Conservation (phyloP, 1,284 basidiomycete species). For the Tilletiaria anomala region DNA sequence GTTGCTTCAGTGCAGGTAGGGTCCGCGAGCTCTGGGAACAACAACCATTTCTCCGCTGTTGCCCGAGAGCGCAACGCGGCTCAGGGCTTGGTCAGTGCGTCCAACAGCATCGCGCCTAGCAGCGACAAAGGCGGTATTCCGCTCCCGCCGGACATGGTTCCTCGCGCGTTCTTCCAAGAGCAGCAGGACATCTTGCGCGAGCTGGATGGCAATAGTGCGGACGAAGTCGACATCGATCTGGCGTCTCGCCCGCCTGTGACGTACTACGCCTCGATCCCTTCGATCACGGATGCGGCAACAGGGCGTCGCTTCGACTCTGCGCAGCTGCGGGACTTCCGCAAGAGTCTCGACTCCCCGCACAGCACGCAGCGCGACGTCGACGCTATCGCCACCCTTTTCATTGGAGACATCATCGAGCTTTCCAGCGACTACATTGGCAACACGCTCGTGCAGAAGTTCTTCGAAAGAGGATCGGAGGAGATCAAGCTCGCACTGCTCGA, state of each 20-base stretch:
- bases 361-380: slow-evolving; percentile 79
- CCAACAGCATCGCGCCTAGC: slow-evolving; percentile 37
- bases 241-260: slow-evolving; percentile 48
- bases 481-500: slow-evolving; percentile 81
- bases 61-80: no score
- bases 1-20: not conserved
- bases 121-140: slow-evolving; percentile 38
- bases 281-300: slow-evolving; percentile 20
- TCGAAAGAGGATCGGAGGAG: slow-evolving; percentile 66
- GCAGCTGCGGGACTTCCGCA: slow-evolving; percentile 84
- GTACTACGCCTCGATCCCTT: slow-evolving; percentile 30
- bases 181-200: slow-evolving; percentile 4
- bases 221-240: slow-evolving; percentile 7
- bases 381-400: slow-evolving; percentile 68
- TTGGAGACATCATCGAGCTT: slow-evolving; percentile 67
- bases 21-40: not conserved
- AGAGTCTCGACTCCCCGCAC: slow-evolving; percentile 66
- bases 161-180: slow-evolving; percentile 1
- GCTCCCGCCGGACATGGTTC: slow-evolving; percentile 30
- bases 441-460: slow-evolving; percentile 91
- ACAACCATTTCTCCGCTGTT: not conserved
- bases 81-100: no score
- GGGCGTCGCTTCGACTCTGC: slow-evolving; percentile 69
- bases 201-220: not conserved
- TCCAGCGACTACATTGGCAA: slow-evolving; percentile 99